Conservation (phyloP, 352 stramenopile genomes). For the Plasmopara halstedii region DNA sequence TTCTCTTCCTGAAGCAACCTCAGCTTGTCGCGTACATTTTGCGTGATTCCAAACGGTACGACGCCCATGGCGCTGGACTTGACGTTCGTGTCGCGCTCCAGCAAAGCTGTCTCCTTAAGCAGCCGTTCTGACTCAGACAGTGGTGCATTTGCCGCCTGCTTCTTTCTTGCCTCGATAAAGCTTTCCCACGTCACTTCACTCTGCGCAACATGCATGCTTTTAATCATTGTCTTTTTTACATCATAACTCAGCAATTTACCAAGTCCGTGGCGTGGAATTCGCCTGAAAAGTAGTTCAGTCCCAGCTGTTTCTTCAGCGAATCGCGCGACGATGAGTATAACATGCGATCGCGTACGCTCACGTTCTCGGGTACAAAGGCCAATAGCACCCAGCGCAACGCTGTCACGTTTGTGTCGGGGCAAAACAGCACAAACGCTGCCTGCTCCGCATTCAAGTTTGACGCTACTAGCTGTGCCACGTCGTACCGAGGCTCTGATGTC, state of each 20-base stretch:
- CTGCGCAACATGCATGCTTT: conserved; percentile 14
- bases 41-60: conserved; percentile 79
- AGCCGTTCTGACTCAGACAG: conserved; percentile 80
- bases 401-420: conserved; percentile 58
- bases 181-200: conserved; percentile 72
- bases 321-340: conserved; percentile 88
- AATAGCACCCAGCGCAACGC: conserved; percentile 74
- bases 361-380: conserved; percentile 67
- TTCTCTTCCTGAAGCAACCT: conserved; percentile 64
- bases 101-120: conserved; percentile 69
- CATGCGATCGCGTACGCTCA: conserved; percentile 86
- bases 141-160: conserved; percentile 62
- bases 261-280: conserved; percentile 85
- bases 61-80: conserved; percentile 86
- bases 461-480: conserved; percentile 29
- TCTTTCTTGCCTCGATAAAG: conserved; percentile 66
- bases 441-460: conserved; percentile 27
- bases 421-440: conserved; percentile 70
- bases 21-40: conserved; percentile 78
- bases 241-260: conserved; percentile 12
- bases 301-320: conserved; percentile 86
- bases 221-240: not conserved
- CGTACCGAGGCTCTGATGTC: conserved; percentile 30
- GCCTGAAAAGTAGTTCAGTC: conserved; percentile 86
- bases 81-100: conserved; percentile 78